phyloP scores from a whole-genome alignment of 768 basidiomycete genomes.

The Boletus rex-veris region DNA sequence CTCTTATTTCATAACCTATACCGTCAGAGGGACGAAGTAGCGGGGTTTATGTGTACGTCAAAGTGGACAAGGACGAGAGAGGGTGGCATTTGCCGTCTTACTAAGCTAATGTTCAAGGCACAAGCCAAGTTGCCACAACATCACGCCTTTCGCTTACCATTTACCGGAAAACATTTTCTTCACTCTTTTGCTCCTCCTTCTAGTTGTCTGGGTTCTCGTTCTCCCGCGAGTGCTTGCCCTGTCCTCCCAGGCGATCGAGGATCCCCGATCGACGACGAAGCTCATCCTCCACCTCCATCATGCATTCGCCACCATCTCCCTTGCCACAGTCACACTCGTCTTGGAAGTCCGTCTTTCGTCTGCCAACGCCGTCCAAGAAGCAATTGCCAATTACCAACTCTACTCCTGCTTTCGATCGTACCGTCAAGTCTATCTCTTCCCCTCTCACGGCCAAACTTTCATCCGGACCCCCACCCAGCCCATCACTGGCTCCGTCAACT shows the following conservation, averaged over 20 bases:
- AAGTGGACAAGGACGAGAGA: too few relatives aligned
- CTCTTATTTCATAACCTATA: too few relatives aligned
- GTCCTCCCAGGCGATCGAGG: constrained; percentile 15
- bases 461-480: constrained; percentile 38
- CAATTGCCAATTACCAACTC: constrained; percentile 33
- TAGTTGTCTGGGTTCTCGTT: constrained; percentile 1
- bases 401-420: constrained; percentile 49
- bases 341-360: constrained; percentile 77
- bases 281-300: constrained; percentile 5
- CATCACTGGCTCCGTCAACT: constrained; percentile 55
- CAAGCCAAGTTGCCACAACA: constrained; percentile 3
- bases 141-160: constrained; percentile 10
- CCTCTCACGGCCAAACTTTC: constrained; percentile 20
- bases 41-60: too few relatives aligned
- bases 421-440: constrained; percentile 26
- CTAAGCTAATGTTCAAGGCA: constrained; percentile 23
- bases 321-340: constrained; percentile 28
- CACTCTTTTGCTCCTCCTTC: background rate
- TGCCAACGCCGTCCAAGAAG: constrained; percentile 67
- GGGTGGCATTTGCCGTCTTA: constrained; percentile 31
- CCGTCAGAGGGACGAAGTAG: too few relatives aligned
- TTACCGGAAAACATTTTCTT: constrained; percentile 21
- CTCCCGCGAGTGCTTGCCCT: constrained; percentile 7
- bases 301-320: constrained; percentile 25
- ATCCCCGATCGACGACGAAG: constrained; percentile 26